Conservation (phyloP, 345 rosid species). For the Rhodomyrtus tomentosa region DNA sequence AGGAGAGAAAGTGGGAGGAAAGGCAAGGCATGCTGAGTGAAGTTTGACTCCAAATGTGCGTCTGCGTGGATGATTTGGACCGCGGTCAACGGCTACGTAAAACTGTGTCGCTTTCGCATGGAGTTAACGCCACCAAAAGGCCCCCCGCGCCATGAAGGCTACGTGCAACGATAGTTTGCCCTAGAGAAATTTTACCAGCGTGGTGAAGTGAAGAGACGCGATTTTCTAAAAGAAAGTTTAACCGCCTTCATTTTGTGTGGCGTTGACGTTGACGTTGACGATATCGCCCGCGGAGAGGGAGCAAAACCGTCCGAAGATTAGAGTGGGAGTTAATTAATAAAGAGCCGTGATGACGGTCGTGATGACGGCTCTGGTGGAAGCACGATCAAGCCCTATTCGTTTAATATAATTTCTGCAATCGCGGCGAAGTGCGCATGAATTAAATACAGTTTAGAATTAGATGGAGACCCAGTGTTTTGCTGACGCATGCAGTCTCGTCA, state of each 20-base stretch:
- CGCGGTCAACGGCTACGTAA: background rate
- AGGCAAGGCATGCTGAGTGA: background rate
- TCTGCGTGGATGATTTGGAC: background rate
- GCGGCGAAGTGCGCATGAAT: background rate
- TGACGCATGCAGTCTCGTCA: no score
- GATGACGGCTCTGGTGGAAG: background rate
- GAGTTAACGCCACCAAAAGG: background rate
- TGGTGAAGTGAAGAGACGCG: no score
- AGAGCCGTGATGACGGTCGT: background rate
- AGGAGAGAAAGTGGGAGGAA: background rate
- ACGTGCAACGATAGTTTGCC: no score
- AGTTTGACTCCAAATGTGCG: background rate
- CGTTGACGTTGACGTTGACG: background rate
- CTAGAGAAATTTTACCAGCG: no score
- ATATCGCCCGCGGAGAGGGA: background rate
- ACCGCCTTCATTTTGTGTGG: background rate
- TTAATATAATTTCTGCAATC: background rate
- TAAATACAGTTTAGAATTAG: no score
- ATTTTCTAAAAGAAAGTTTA: no score
- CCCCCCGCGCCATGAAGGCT: background rate
- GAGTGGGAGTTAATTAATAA: background rate
- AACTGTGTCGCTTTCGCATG: background rate
- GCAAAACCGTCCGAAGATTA: background rate
- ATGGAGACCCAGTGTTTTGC: no score
- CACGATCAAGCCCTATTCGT: background rate